phyloP scores from a whole-genome alignment of 2,329 filamentous ascomycete genomes.

The Cadophora sp. region DNA sequence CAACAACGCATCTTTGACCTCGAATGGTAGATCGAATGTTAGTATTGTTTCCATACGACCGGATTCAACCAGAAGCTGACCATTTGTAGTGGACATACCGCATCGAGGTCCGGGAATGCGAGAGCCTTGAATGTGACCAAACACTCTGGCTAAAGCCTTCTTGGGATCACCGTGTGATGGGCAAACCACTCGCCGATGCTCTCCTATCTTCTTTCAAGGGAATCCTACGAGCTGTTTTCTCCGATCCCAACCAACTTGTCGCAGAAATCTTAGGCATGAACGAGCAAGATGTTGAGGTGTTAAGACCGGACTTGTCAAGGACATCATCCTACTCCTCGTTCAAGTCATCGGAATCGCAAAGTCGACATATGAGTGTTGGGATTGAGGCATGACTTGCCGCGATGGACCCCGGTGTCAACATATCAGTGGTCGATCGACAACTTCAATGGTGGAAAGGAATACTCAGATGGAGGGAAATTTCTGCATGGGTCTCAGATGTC shows the following conservation, averaged over 20 bases:
- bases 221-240: constrained; percentile 7
- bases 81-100: constrained; percentile 16
- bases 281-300: constrained; percentile 10
- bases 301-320: not conserved
- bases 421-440: not conserved
- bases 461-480: not conserved
- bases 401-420: not conserved
- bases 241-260: not conserved
- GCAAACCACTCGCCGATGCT: constrained; percentile 3
- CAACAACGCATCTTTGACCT: constrained; percentile 16
- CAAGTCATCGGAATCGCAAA: not conserved
- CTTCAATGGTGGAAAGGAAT: no score
- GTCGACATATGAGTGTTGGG: constrained; percentile 3
- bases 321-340: constrained; percentile 8
- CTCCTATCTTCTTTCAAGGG: constrained; percentile 8
- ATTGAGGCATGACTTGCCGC: constrained; percentile 4
- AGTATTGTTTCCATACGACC: not conserved
- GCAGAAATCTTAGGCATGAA: constrained; percentile 14
- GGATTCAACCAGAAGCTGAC: not conserved
- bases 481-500: not conserved
- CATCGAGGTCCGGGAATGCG: constrained; percentile 20
- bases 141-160: constrained; percentile 16
- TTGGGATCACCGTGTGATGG: constrained; percentile 10
- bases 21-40: constrained; percentile 1
- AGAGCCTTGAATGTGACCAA: constrained; percentile 13